Percentiles rank a stretch among this genome's conserved stretches.
phyloP scores from a whole-genome alignment of 176 grass and related monocot species.

The Rhynchospora breviuscula region DNA sequence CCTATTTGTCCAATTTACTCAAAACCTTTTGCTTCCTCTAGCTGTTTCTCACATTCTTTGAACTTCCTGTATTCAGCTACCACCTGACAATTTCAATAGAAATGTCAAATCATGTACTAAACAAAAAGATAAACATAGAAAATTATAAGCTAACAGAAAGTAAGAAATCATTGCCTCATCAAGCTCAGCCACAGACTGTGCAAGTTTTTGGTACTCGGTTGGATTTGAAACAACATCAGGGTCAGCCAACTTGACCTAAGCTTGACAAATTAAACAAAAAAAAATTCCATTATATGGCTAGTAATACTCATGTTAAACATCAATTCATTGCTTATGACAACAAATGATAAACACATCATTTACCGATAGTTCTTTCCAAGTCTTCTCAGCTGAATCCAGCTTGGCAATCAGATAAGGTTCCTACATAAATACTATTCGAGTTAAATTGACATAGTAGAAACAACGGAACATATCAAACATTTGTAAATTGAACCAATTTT shows the following conservation, averaged over 20 bases:
- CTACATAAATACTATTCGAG: conserved; percentile 27
- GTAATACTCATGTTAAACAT: neutral
- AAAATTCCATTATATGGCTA: neutral
- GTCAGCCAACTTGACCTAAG: conserved; percentile 88
- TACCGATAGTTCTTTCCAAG: conserved; percentile 94
- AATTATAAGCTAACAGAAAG: neutral
- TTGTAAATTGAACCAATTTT: neutral
- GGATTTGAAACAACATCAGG: conserved; percentile 83
- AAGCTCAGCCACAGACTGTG: conserved; percentile 78
- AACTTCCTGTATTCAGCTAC: conserved; percentile 61
- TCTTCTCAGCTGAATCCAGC: conserved; percentile 80
- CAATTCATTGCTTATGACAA: neutral
- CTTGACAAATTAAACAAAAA: conserved; percentile 13
- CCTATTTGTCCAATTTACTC: neutral
- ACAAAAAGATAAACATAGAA: neutral
- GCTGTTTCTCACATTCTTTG: conserved; percentile 76
- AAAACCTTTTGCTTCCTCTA: conserved; percentile 84
- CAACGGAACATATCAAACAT: neutral
- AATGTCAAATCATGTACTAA: conserved; percentile 11
- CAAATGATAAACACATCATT: conserved; percentile 23
- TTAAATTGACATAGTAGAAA: neutral
- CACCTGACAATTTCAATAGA: conserved; percentile 39
- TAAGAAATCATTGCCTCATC: conserved; percentile 45
- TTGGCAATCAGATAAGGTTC: conserved; percentile 83
- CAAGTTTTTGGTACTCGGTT: conserved; percentile 84